phyloP scores from a whole-genome alignment of 2,329 filamentous ascomycete species.

The Fusarium penzigii region DNA sequence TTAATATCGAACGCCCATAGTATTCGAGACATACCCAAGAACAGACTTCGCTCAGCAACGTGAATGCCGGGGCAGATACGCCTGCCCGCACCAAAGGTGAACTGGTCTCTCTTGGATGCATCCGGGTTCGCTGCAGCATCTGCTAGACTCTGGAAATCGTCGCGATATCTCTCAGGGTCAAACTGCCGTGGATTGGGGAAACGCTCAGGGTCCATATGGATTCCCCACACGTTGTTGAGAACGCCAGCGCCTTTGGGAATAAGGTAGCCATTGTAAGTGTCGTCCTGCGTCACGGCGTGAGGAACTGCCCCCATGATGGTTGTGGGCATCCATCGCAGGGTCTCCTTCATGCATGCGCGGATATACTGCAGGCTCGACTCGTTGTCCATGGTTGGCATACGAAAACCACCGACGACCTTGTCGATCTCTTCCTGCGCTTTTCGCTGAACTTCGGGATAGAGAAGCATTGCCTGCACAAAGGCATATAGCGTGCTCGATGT shows the following conservation, averaged over 20 bases:
- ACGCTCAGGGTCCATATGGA: neutral
- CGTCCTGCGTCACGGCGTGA: constrained; percentile 35
- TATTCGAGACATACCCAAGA: constrained; percentile 10
- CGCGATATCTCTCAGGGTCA: constrained; percentile 10
- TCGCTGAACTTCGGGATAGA: constrained; percentile 43
- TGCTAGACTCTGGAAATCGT: constrained; percentile 1
- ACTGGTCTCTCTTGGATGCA: constrained; percentile 12
- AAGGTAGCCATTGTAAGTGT: constrained; percentile 13
- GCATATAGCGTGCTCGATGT: constrained; percentile 31
- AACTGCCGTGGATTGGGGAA: constrained; percentile 10
- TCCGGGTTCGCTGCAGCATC: constrained; percentile 8
- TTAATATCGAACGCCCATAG: constrained; percentile 15
- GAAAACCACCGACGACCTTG: neutral
- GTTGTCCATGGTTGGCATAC: constrained; percentile 45
- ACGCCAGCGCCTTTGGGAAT: constrained; percentile 19
- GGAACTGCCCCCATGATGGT: constrained; percentile 35
- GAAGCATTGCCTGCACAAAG: constrained; percentile 46
- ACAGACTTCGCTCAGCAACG: constrained; percentile 13
- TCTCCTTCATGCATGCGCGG: constrained; percentile 32
- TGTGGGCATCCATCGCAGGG: constrained; percentile 29
- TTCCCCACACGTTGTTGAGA: constrained; percentile 16
- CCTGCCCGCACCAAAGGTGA: constrained; percentile 16
- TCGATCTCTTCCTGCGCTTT: constrained; percentile 33
- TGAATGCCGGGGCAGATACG: constrained; percentile 15
- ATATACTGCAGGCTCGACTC: constrained; percentile 45